Base-by-base conservation (phyloP, 139 green algal species). In the Auxenochlorella pyrenoidosa region DNA sequence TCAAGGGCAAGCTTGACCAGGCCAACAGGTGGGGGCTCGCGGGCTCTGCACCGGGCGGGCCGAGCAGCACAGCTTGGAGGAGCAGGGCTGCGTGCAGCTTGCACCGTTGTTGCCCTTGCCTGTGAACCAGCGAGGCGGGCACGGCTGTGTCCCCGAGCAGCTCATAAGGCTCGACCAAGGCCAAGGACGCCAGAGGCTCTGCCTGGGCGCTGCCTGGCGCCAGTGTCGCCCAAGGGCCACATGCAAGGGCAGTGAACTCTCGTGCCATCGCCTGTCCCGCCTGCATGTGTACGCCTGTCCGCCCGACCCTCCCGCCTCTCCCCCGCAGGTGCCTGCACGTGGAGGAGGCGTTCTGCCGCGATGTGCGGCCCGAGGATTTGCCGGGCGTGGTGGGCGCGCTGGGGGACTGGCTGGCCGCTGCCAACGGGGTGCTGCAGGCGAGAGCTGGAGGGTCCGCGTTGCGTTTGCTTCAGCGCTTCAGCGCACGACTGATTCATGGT, bases 1-100 rank as follows among this genome's bases (percentile, higher is more conserved):
- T 96, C 5, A 83, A 66, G 3, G 96, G 95, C n/a, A 95, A 94
- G 92, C 91, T 98, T 66, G 95, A 98, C 90, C 95, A 98, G 87
- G 88, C 82, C 77, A 75, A 89, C 82, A 83, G 73, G 60, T 93
- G 86, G 84, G 78, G 86, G 8, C 5, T 1, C 76, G 63, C 28
- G 30, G 28, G 26, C 21, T 38, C 2, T n/a, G n/a, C n/a, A n/a
- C n/a, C n/a, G n/a, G n/a, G n/a, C n/a, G n/a, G n/a, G n/a, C n/a
- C n/a, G n/a, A n/a, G n/a, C n/a, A n/a, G n/a, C n/a, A n/a, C n/a
- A n/a, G n/a, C n/a, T n/a, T n/a, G n/a, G n/a, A n/a, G n/a, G n/a
- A n/a, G n/a, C n/a, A n/a, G n/a, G n/a, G n/a, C n/a, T n/a, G n/a
- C n/a, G n/a, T n/a, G n/a, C n/a, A n/a, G n/a, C n/a, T n/a, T n/a